These are phyloP conservation scores for Wickerhamomyces ciferrii DNA, from an alignment of 805 yeast genomes.

Conservation along the genomic window DNA sequence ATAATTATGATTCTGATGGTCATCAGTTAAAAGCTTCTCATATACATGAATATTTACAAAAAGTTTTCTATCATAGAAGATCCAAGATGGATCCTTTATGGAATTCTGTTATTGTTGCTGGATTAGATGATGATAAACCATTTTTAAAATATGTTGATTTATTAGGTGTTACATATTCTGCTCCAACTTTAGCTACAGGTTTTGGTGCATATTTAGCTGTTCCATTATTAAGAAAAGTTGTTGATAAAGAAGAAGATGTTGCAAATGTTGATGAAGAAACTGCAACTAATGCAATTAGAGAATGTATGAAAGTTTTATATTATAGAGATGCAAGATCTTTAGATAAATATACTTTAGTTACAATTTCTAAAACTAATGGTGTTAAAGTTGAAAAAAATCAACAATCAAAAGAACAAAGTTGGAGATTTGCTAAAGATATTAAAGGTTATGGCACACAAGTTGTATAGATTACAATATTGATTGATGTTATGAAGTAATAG, in stretches of 20 bases:
- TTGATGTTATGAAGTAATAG: neutral
- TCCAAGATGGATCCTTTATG: slow-evolving; percentile 93
- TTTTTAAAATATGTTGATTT: slow-evolving; percentile 84
- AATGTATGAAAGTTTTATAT: slow-evolving; percentile 89
- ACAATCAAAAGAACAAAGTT: slow-evolving; percentile 69
- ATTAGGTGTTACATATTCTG: slow-evolving; percentile 83
- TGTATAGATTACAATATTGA: slow-evolving; percentile 20
- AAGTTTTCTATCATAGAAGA: slow-evolving; percentile 82
- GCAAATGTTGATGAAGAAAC: slow-evolving; percentile 62
- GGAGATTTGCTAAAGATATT: slow-evolving; percentile 88
- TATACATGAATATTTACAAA: slow-evolving; percentile 81
- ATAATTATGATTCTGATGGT: slow-evolving; percentile 70
- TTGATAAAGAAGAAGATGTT: slow-evolving; percentile 74
- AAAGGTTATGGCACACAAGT: slow-evolving; percentile 83
- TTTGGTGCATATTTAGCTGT: slow-evolving; percentile 94
- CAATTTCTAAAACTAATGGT: slow-evolving; percentile 59
- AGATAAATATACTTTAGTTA: slow-evolving; percentile 78
- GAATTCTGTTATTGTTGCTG: slow-evolving; percentile 92
- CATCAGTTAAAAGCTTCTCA: slow-evolving; percentile 75
- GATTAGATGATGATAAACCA: slow-evolving; percentile 68
- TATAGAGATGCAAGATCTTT: slow-evolving; percentile 95
- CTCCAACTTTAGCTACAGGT: slow-evolving; percentile 92
- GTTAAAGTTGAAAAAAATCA: slow-evolving; percentile 62
- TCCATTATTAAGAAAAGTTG: slow-evolving; percentile 82
- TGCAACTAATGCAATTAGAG: slow-evolving; percentile 72